Percentiles rank a stretch among this genome's conserved stretches.
These are phyloP conservation scores for Ceratocystis papillata DNA, from an alignment of 2,329 filamentous ascomycete genomes.

Conservation along the genomic window DNA sequence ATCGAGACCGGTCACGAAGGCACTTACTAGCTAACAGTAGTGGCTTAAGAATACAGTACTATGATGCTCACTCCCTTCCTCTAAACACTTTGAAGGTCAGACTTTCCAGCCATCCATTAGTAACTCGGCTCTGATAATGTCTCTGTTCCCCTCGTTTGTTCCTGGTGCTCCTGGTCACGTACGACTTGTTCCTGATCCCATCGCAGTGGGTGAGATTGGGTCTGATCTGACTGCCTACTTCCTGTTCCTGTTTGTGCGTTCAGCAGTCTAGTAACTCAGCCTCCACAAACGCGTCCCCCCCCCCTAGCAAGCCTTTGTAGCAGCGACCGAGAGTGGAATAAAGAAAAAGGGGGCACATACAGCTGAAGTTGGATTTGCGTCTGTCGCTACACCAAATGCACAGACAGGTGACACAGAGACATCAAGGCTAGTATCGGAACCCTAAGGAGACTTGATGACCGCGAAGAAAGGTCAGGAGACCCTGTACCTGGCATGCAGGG, in stretches of 20 bases:
- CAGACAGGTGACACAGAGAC: conserved; percentile 1
- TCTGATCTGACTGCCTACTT: neutral
- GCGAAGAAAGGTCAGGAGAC: neutral
- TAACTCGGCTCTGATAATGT: neutral
- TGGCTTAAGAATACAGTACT: too few relatives aligned
- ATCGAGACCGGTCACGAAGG: neutral
- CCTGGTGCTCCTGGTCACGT: neutral
- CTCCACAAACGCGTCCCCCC: neutral
- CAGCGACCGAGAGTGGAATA: neutral
- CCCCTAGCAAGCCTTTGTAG: neutral
- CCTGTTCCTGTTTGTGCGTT: neutral
- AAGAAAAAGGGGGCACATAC: neutral
- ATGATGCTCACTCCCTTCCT: neutral
- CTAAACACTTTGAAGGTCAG: neutral
- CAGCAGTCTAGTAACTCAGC: neutral
- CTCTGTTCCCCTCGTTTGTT: conserved; percentile 4
- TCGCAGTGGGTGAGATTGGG: neutral
- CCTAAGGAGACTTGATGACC: neutral
- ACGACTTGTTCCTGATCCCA: neutral
- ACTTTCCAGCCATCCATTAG: neutral
- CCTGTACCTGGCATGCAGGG: neutral
- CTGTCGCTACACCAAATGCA: conserved; percentile 6
- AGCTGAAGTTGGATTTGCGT: conserved; percentile 1
- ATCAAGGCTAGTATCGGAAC: neutral
- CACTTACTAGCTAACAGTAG: neutral